Percentiles rank a stretch among this genome's conserved stretches.
These are phyloP conservation scores for Mentha longifolia DNA, from an alignment of 257 asterid species.

Conservation along the genomic window DNA sequence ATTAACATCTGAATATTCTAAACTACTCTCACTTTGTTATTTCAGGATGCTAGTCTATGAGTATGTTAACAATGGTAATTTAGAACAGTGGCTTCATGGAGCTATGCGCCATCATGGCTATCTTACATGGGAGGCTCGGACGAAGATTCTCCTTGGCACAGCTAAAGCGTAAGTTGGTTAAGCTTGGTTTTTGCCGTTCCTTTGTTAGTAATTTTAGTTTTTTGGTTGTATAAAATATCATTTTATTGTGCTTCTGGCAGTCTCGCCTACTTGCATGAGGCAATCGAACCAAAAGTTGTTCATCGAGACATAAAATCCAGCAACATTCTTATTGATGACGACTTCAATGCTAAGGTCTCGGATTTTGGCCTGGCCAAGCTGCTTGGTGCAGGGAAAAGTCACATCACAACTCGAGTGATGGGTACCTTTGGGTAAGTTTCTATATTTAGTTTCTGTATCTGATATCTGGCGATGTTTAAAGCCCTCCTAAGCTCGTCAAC, in stretches of 20 bases:
- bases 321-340: slow-evolving; percentile 91
- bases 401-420: slow-evolving; percentile 95
- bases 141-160: slow-evolving; percentile 92
- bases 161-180: slow-evolving; percentile 87
- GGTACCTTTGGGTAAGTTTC: slow-evolving; percentile 92
- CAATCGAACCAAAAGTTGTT: slow-evolving; percentile 97
- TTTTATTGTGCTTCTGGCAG: slow-evolving; percentile 51
- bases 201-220: slow-evolving; percentile 11
- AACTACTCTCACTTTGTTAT: neutral
- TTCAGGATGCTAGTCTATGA: slow-evolving; percentile 76
- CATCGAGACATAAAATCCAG: slow-evolving; percentile 95
- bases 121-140: slow-evolving; percentile 97
- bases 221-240: slow-evolving; percentile 1
- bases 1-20: neutral
- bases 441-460: neutral
- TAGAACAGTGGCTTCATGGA: slow-evolving; percentile 99
- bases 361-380: slow-evolving; percentile 96
- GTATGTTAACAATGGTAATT: slow-evolving; percentile 85
- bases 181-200: neutral
- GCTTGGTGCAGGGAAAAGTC: slow-evolving; percentile 95
- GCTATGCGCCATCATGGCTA: slow-evolving; percentile 93
- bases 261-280: slow-evolving; percentile 94
- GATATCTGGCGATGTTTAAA: neutral
- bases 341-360: slow-evolving; percentile 88
- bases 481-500: slow-evolving; percentile 4